Evolutionary conservation across 352 stramenopile species (phyloP), one percentile per base, ranked within the genome.

Genomic region (Phytophthora constricta): DNA sequence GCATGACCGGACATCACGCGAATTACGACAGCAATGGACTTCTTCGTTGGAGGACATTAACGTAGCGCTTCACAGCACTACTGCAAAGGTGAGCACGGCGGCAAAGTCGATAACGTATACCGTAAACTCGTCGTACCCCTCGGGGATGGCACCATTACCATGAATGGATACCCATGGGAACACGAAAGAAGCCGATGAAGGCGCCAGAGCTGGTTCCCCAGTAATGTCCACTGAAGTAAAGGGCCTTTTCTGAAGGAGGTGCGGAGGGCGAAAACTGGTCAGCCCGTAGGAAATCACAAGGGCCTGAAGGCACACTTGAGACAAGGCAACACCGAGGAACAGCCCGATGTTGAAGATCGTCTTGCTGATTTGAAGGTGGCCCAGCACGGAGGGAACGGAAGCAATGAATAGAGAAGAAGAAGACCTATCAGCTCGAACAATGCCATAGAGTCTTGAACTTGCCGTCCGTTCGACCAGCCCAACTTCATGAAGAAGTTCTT

Each of bases 211-310:
- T 93, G 50, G 93, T 82, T 41, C 68, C 75, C 70, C 79, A 93
- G 74, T 96, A 97, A 62, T 94, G 93, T 31, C 80, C 84, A 43
- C 77, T 90, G 76, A 95, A 96, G 69, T 88, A 96, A 20, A 62
- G 82, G 16, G 77, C 68, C 45, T 89, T 83, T 22, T 88, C 61
- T 16, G 77, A 72, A 28, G 55, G 58, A 5, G 68, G 74, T 20
- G 79, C 75, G n/a, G 57, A 56, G 4, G 77, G 77, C 10, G 84
- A 74, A 52, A 89, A 91, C 68, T 90, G 81, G 63, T 90, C 80
- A 19, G 72, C 84, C 84, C 82, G 51, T 85, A 79, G 10, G 84
- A 80, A 43, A 90, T 82, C 10, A 84, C 77, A 48, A 87, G 80
- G 4, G 78, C 79, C 45, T 83, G 84, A 59, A 91, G 79, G 13